Conservation (phyloP, 176 grass and related monocot genomes). For the Poa annua region DNA sequence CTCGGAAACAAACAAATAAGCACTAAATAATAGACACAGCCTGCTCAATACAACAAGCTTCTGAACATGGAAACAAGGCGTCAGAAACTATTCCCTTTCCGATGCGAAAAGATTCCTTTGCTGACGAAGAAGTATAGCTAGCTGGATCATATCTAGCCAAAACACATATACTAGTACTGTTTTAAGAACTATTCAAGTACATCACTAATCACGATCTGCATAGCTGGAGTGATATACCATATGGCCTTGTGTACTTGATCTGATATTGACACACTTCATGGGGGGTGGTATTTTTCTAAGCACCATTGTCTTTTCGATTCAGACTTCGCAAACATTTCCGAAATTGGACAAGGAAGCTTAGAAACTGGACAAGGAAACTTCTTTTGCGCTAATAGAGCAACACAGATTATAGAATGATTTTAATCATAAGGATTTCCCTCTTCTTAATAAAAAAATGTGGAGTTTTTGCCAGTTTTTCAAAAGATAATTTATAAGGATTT, state of each 20-base stretch:
- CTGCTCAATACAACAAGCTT: slow-evolving; percentile 11
- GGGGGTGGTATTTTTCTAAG: not conserved
- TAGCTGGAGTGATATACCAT: not conserved
- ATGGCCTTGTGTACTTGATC: not conserved
- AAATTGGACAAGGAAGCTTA: not conserved
- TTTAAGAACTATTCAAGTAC: not conserved
- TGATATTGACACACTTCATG: not conserved
- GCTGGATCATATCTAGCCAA: not conserved
- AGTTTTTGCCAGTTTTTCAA: not conserved
- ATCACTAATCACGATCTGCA: not conserved
- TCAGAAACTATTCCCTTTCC: slow-evolving; percentile 23
- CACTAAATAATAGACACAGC: not conserved
- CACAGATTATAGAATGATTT: not conserved
- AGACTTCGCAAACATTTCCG: not conserved
- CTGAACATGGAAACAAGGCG: slow-evolving; percentile 11
- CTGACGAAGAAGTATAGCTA: slow-evolving; percentile 11
- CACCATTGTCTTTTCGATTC: not conserved
- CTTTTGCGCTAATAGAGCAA: not conserved
- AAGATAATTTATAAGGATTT: not conserved
- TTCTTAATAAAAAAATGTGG: not conserved
- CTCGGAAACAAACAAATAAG: not conserved
- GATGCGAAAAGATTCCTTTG: not conserved
- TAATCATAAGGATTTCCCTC: not conserved
- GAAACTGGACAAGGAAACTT: not conserved
- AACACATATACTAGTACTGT: slow-evolving; percentile 15